A percentile compares a stretch with the other conserved stretches of the same genome.
phyloP scores from a whole-genome alignment of 371 early-diverging fungal genomes.

The Mortierella sp. region DNA sequence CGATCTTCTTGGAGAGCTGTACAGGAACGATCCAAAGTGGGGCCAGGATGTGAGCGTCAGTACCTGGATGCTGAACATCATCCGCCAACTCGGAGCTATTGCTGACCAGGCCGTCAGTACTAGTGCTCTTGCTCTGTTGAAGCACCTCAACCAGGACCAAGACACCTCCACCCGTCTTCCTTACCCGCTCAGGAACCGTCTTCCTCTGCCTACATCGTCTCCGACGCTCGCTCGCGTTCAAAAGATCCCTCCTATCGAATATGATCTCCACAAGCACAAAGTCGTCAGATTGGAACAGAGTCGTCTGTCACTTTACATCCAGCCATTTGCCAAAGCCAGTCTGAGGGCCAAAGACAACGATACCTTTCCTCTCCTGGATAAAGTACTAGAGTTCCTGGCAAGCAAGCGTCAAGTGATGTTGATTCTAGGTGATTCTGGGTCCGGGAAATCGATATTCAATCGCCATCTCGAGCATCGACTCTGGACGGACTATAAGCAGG shows the following conservation, averaged over 20 bases:
- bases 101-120: not conserved
- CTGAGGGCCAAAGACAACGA: not conserved
- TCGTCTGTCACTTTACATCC: not conserved
- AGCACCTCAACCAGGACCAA: not conserved
- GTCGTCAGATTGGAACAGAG: not conserved
- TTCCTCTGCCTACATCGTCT: not conserved
- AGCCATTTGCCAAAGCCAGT: not conserved
- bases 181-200: not conserved
- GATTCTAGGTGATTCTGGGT: conserved; percentile 20
- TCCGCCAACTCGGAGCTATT: not conserved
- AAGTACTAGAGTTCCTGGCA: not conserved
- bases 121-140: not conserved
- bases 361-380: conserved; percentile 4
- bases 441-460: conserved; percentile 24
- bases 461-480: not conserved
- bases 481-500: conserved; percentile 11
- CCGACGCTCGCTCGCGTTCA: not conserved
- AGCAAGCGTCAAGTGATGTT: conserved; percentile 12
- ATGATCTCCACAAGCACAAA: not conserved
- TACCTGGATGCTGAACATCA: not conserved
- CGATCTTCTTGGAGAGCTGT: not conserved
- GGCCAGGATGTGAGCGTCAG: not conserved
- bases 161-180: not conserved
- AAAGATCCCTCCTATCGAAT: not conserved
- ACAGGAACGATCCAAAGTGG: not conserved